Evolutionary conservation across 345 rosid species (phyloP).

Genomic region (Aquilaria malaccensis): DNA sequence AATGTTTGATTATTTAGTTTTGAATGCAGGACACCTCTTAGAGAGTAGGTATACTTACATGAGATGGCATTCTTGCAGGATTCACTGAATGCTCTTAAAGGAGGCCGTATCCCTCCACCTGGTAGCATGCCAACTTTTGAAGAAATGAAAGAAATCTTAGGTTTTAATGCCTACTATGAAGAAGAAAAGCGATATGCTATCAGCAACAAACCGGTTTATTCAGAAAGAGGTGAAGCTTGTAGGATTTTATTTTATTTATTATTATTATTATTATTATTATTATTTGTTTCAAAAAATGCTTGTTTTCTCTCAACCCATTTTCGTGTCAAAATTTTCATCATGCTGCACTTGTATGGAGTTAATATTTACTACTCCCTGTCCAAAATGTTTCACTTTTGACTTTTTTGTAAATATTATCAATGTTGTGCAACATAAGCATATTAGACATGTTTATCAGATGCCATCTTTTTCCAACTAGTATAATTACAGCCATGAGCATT

Average conservation of each 20-base stretch:
- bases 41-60: not conserved
- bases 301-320: not conserved
- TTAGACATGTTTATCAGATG: no score
- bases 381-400: no score
- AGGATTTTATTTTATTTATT: not conserved
- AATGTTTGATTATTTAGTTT: not conserved
- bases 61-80: slow-evolving; percentile 38
- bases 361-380: no score
- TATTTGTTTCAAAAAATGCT: not conserved
- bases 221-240: slow-evolving; percentile 44
- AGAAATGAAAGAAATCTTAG: slow-evolving; percentile 71
- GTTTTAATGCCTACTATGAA: slow-evolving; percentile 63
- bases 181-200: slow-evolving; percentile 67
- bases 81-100: slow-evolving; percentile 63
- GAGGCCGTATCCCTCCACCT: slow-evolving; percentile 89
- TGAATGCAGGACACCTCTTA: not conserved
- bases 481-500: no score
- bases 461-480: no score
- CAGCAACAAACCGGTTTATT: slow-evolving; percentile 22
- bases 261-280: no score
- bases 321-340: not conserved
- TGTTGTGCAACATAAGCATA: no score
- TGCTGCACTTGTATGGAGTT: not conserved
- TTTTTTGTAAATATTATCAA: no score
- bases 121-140: slow-evolving; percentile 85